phyloP scores from a whole-genome alignment of 164 flowering plant genomes.

The Santalum album region DNA sequence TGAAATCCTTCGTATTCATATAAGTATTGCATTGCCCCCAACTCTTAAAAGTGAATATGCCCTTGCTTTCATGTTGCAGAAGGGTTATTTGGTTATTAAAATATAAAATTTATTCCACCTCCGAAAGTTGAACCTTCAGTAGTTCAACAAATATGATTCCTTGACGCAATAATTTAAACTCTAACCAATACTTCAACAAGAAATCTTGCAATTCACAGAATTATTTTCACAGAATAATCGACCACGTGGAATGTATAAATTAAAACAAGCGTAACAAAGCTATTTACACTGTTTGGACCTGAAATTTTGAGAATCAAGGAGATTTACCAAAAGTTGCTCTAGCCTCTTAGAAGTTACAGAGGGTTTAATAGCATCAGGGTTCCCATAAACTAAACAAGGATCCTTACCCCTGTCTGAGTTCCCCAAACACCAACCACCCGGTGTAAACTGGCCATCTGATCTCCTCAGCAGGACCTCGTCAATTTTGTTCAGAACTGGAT shows the following conservation, averaged over 20 bases:
- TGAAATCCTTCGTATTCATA: too few relatives aligned
- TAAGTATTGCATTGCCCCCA: too few relatives aligned
- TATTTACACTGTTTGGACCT: slow-evolving; percentile 67
- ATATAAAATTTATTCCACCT: too few relatives aligned
- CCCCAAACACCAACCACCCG: slow-evolving; percentile 75
- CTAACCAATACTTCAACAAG: not conserved
- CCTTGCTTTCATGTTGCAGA: too few relatives aligned
- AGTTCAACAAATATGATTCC: too few relatives aligned
- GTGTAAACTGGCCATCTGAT: slow-evolving; percentile 29
- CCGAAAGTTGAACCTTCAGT: too few relatives aligned
- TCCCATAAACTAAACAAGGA: slow-evolving; percentile 43
- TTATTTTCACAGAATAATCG: not conserved
- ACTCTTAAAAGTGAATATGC: too few relatives aligned
- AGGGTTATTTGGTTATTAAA: too few relatives aligned
- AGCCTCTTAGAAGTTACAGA: slow-evolving; percentile 48
- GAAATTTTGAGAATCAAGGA: slow-evolving; percentile 58
- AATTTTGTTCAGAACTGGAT: slow-evolving; percentile 54
- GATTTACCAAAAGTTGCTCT: slow-evolving; percentile 45
- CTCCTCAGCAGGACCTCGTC: slow-evolving; percentile 46
- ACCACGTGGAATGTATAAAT: not conserved
- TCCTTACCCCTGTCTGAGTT: slow-evolving; percentile 26
- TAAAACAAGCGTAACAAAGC: not conserved
- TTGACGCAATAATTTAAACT: too few relatives aligned
- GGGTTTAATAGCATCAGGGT: slow-evolving; percentile 44
- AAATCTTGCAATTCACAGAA: not conserved